Conservation (phyloP, 148 eudicot genomes). For the Silene conica region DNA sequence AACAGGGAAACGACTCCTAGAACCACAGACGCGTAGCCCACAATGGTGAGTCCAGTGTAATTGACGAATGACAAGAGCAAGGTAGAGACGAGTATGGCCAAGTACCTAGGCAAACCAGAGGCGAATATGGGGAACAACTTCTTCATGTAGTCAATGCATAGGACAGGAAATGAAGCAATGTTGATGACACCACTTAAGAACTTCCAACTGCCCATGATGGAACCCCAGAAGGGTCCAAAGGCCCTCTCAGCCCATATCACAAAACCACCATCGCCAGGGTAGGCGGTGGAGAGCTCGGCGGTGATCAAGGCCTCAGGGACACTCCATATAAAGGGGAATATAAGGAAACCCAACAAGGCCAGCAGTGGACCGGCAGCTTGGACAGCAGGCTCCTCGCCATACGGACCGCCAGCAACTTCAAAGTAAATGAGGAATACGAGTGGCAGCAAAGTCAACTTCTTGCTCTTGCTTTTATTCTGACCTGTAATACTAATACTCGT, state of each 20-base stretch:
- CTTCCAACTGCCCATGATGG: constrained; percentile 56
- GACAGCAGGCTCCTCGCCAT: constrained; percentile 54
- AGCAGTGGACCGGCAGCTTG: constrained; percentile 48
- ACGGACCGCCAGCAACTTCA: constrained; percentile 62
- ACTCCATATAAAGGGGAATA: constrained; percentile 59
- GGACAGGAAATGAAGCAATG: constrained; percentile 48
- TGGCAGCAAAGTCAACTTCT: constrained; percentile 46
- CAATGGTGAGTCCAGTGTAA: constrained; percentile 48
- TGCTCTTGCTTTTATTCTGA: neutral
- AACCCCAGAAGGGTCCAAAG: constrained; percentile 49
- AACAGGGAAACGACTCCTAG: constrained; percentile 41
- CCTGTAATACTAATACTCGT: neutral
- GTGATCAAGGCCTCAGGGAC: constrained; percentile 57
- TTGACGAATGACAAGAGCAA: constrained; percentile 40
- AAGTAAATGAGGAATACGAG: constrained; percentile 54
- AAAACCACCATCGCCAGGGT: constrained; percentile 60
- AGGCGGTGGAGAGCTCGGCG: constrained; percentile 57
- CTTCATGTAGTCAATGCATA: constrained; percentile 45
- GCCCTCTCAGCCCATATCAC: constrained; percentile 62
- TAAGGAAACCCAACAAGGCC: constrained; percentile 41
- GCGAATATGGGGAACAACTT: constrained; percentile 38
- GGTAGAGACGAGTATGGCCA: constrained; percentile 36
- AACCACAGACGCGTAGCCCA: constrained; percentile 47
- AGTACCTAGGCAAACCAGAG: constrained; percentile 36
- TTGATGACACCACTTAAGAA: constrained; percentile 54